These are phyloP conservation scores for Pascua sp. DNA, from an alignment of 1,284 basidiomycete species.

Conservation along the genomic window DNA sequence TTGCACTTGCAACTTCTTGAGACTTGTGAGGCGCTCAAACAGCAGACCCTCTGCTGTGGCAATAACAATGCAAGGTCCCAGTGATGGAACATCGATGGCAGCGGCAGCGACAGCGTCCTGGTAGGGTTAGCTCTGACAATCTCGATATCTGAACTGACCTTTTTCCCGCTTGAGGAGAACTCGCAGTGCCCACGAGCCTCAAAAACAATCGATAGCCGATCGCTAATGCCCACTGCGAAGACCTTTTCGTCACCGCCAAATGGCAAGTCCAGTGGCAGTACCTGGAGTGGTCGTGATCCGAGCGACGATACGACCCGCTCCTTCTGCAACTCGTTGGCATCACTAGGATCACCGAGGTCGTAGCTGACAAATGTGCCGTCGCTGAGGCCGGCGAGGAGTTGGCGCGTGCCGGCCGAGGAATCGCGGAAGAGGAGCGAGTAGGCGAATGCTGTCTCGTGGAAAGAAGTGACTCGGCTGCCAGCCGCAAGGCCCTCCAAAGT, in stretches of 20 bases:
- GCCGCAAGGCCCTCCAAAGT: constrained; percentile 53
- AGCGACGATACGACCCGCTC: constrained; percentile 49
- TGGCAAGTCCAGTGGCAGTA: constrained; percentile 8
- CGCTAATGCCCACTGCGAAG: constrained; percentile 36
- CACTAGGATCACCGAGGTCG: constrained; percentile 29
- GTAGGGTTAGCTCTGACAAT: not conserved
- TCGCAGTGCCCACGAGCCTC: constrained; percentile 64
- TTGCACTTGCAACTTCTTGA: constrained; percentile 77
- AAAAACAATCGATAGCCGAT: constrained; percentile 50
- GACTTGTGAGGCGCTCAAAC: constrained; percentile 63
- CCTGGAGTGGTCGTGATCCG: constrained; percentile 33
- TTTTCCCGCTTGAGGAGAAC: constrained; percentile 68
- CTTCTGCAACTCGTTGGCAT: constrained; percentile 23
- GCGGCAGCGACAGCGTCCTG: constrained; percentile 63
- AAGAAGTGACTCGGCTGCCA: constrained; percentile 12
- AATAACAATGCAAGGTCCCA: constrained; percentile 59
- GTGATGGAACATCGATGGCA: constrained; percentile 54
- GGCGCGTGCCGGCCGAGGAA: constrained; percentile 42
- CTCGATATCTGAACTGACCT: constrained; percentile 52
- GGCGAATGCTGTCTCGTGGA: constrained; percentile 22
- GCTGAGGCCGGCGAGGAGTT: constrained; percentile 72
- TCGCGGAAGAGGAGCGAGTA: constrained; percentile 39
- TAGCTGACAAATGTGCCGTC: constrained; percentile 74
- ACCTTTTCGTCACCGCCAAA: constrained; percentile 28
- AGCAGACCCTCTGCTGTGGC: constrained; percentile 58